A percentile compares a stretch with the other conserved stretches of the same genome.
Conservation (phyloP, 1,139 yeast species). For the Geotrichum histeridarum region DNA sequence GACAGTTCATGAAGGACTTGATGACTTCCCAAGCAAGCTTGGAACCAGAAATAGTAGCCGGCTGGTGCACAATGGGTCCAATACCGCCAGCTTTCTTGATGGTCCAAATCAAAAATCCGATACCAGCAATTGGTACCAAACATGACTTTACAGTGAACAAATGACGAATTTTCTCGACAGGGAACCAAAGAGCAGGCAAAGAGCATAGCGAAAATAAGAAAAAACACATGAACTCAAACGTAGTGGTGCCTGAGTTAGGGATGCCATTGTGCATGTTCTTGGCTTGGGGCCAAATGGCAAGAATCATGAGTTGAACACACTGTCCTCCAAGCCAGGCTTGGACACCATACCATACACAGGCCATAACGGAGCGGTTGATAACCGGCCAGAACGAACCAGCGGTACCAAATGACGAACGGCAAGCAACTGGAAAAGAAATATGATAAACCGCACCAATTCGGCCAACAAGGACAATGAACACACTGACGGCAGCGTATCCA, state of each 20-base stretch:
- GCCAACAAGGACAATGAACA: conserved; percentile 35
- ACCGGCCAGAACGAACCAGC: conserved; percentile 40
- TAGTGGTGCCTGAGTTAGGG: conserved; percentile 50
- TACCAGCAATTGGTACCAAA: conserved; percentile 73
- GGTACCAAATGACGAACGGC: conserved; percentile 39
- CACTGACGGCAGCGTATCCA: conserved; percentile 35
- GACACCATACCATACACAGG: conserved; percentile 79
- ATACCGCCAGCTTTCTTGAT: conserved; percentile 68
- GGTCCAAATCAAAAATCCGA: conserved; percentile 77
- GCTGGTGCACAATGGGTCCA: conserved; percentile 59
- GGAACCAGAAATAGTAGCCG: conserved; percentile 48
- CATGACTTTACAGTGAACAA: conserved; percentile 74
- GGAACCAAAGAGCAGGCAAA: conserved; percentile 73
- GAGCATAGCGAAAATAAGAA: conserved; percentile 74
- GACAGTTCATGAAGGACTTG: conserved; percentile 68
- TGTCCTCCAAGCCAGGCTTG: conserved; percentile 81
- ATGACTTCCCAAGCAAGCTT: conserved; percentile 79
- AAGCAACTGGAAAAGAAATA: conserved; percentile 39
- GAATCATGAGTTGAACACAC: conserved; percentile 56
- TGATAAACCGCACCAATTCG: conserved; percentile 39
- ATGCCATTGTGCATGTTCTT: conserved; percentile 43
- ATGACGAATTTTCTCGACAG: conserved; percentile 76
- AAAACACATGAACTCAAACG: conserved; percentile 66
- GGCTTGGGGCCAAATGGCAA: conserved; percentile 44
- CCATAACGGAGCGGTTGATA: conserved; percentile 55